A percentile compares a stretch with the other conserved stretches of the same genome.
phyloP scores from a whole-genome alignment of 768 basidiomycete genomes.

The Suillus discolor region DNA sequence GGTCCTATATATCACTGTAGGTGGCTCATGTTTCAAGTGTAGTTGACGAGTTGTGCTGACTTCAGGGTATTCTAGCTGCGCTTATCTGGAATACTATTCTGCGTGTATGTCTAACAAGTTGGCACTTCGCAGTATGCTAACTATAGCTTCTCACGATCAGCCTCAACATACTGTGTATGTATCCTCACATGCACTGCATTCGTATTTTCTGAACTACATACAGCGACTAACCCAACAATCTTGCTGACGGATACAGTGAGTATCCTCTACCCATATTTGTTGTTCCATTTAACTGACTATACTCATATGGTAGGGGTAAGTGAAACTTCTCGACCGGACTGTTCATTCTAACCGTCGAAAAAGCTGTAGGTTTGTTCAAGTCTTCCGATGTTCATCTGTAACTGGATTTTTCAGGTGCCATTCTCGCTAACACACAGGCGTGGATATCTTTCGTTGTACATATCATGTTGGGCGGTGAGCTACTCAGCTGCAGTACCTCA shows the following conservation, averaged over 20 bases:
- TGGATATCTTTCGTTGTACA: not conserved
- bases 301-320: not conserved
- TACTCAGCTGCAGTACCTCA: not conserved
- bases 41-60: not conserved
- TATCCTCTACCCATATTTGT: not conserved
- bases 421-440: no score
- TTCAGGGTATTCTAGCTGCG: not conserved
- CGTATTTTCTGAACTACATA: no score
- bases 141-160: no score
- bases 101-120: not conserved
- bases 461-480: not conserved
- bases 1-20: not conserved
- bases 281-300: not conserved
- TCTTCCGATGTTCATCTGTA: not conserved
- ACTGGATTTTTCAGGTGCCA: not conserved
- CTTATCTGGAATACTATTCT: not conserved
- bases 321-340: not conserved
- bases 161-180: no score
- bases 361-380: not conserved
- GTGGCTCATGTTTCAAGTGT: not conserved
- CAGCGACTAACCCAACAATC: not conserved
- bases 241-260: not conserved
- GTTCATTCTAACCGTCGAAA: not conserved
- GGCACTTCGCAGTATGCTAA: not conserved
- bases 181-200: no score